Percentiles rank a stretch among this genome's conserved stretches.
Evolutionary conservation across 306 rosid genomes (phyloP).

Genomic region (Dalbergia cochinchinensis): DNA sequence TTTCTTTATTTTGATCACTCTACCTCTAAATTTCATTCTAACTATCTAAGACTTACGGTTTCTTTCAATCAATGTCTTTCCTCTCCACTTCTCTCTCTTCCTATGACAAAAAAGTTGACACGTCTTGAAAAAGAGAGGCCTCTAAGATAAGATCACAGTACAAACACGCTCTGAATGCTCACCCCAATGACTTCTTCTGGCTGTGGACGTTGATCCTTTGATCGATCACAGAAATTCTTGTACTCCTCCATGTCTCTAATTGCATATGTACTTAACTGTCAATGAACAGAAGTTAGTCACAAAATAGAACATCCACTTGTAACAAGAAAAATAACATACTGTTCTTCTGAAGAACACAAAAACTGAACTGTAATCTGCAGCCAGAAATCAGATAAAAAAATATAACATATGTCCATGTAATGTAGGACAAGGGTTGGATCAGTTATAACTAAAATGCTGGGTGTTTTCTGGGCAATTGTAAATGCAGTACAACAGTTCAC

Average conservation of each 20-base stretch:
- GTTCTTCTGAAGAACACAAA: constrained; percentile 14
- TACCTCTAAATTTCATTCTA: not conserved
- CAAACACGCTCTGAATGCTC: constrained; percentile 42
- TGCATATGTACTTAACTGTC: constrained; percentile 86
- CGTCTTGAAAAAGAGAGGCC: not conserved
- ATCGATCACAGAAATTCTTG: constrained; percentile 95
- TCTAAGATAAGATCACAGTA: constrained; percentile 38
- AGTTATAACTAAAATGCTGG: not conserved
- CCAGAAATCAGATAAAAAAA: constrained; percentile 23
- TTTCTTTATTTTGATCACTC: not conserved
- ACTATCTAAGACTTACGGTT: constrained; percentile 8
- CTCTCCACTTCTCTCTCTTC: not conserved
- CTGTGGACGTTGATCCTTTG: constrained; percentile 91
- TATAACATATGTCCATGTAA: constrained; percentile 19
- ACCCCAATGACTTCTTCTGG: constrained; percentile 98
- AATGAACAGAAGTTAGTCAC: constrained; percentile 36
- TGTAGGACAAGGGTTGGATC: constrained; percentile 20
- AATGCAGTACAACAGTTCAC: not conserved
- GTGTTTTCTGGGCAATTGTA: not conserved
- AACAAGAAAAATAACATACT: constrained; percentile 8
- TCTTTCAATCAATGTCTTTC: not conserved
- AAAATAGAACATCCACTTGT: constrained; percentile 23
- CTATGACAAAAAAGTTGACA: constrained; percentile 12
- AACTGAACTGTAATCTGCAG: not conserved
- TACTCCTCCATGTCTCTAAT: constrained; percentile 96